Evolutionary conservation across 1,284 basidiomycete species (phyloP).

Genomic region (Volvariella surrecta): DNA sequence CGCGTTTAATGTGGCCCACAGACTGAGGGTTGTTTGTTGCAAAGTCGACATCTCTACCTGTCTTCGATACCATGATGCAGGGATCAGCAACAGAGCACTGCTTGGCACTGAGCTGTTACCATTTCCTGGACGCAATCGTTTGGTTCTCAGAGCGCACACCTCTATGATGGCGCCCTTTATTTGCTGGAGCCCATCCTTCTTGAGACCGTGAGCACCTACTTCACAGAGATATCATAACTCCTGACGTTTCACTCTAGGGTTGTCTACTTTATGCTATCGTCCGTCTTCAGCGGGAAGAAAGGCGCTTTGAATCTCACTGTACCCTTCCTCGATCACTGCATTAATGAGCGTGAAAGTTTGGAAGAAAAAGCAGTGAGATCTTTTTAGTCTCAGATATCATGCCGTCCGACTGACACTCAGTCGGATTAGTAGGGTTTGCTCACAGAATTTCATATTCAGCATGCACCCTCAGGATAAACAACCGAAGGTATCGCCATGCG

Average conservation of each 20-base stretch:
- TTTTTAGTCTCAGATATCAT: background rate
- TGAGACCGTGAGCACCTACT: slow-evolving; percentile 18
- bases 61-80: slow-evolving; percentile 31
- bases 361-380: slow-evolving; percentile 18
- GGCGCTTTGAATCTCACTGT: slow-evolving; percentile 18
- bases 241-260: slow-evolving; percentile 11
- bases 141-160: slow-evolving; percentile 22
- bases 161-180: slow-evolving; percentile 21
- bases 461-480: slow-evolving; percentile 20
- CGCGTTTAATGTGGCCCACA: too few relatives aligned
- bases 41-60: slow-evolving; percentile 13
- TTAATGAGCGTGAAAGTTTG: slow-evolving; percentile 15
- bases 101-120: slow-evolving; percentile 28
- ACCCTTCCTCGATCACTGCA: slow-evolving; percentile 18
- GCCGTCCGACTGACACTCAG: slow-evolving; percentile 1
- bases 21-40: slow-evolving; percentile 12
- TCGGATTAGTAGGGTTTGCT: slow-evolving; percentile 15
- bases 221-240: background rate
- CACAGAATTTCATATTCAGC: slow-evolving; percentile 20
- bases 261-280: slow-evolving; percentile 21
- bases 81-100: slow-evolving; percentile 36
- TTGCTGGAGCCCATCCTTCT: slow-evolving; percentile 22
- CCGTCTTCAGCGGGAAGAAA: slow-evolving; percentile 21
- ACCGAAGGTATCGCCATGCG: slow-evolving; percentile 22
- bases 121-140: slow-evolving; percentile 24